Evolutionary conservation across 2,329 filamentous ascomycete genomes (phyloP).

Genomic region (Pyricularia pennisetigena): DNA sequence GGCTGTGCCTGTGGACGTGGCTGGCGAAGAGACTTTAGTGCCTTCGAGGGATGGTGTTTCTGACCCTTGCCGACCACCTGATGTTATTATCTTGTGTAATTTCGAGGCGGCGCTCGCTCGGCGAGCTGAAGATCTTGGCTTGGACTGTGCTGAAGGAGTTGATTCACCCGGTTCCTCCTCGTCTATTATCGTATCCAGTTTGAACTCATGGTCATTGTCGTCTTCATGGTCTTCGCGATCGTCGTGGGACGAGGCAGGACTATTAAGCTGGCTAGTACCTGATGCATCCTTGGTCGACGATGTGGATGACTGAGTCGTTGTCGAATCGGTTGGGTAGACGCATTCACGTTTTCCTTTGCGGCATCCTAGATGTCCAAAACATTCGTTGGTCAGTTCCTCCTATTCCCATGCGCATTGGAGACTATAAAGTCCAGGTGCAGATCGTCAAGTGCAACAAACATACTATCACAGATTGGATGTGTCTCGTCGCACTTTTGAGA

Average conservation of each 20-base stretch:
- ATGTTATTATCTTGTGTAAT: conserved; percentile 19
- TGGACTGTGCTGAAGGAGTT: background rate
- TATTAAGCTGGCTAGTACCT: conserved; percentile 26
- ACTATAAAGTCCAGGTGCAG: background rate
- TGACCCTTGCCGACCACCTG: conserved; percentile 32
- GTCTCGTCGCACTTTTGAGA: conserved; percentile 71
- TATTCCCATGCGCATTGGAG: background rate
- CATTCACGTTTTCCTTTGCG: conserved; percentile 88
- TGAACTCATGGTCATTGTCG: conserved; percentile 25
- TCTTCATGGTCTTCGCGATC: conserved; percentile 37
- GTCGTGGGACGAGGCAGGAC: conserved; percentile 44
- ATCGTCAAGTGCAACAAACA: conserved; percentile 14
- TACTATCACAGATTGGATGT: conserved; percentile 76
- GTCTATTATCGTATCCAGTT: conserved; percentile 43
- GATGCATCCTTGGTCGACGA: conserved; percentile 26
- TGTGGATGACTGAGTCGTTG: conserved; percentile 30
- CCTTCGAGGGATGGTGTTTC: conserved; percentile 44
- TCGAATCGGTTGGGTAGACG: conserved; percentile 65
- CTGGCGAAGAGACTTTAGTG: conserved; percentile 41
- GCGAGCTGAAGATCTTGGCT: conserved; percentile 11
- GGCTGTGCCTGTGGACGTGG: conserved; percentile 34
- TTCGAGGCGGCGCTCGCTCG: conserved; percentile 28
- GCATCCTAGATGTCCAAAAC: conserved; percentile 46
- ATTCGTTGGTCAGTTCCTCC: background rate
- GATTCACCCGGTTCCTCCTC: conserved; percentile 26